Percentiles rank a stretch among this genome's conserved stretches.
Evolutionary conservation across 208 protist species (phyloP).

Genomic region (Wallacemonas sp.): DNA sequence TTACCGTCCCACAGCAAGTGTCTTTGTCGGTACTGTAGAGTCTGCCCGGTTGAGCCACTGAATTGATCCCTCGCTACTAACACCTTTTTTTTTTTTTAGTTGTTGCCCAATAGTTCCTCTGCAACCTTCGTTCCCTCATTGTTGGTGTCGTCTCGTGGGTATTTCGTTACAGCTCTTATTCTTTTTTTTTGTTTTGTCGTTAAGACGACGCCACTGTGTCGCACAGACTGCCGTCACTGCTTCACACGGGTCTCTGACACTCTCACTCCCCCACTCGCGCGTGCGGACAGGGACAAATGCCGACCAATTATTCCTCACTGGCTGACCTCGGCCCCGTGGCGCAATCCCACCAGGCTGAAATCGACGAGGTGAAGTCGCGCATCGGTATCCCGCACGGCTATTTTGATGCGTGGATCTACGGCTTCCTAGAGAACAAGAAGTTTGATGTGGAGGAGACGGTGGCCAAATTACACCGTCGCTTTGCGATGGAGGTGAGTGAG

Average conservation of each 20-base stretch:
- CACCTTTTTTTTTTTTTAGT: no score
- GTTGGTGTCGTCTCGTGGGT: no score
- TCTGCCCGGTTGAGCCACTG: no score
- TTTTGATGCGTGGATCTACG: constrained; percentile 75
- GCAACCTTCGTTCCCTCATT: no score
- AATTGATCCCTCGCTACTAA: no score
- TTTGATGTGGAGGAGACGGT: constrained; percentile 73
- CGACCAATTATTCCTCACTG: constrained; percentile 35
- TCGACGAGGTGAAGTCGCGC: constrained; percentile 61
- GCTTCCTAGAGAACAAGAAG: constrained; percentile 84
- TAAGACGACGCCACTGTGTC: no score
- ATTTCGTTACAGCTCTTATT: no score
- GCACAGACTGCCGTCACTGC: no score
- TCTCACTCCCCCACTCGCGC: neutral
- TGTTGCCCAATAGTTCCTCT: no score
- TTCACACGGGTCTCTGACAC: neutral
- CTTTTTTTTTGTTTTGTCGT: no score
- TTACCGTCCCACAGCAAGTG: no score
- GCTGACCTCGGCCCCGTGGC: constrained; percentile 56
- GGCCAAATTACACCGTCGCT: constrained; percentile 62
- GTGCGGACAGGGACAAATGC: constrained; percentile 23
- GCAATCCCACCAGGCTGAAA: constrained; percentile 46
- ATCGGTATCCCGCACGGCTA: constrained; percentile 52
- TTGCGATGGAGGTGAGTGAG: constrained; percentile 62
- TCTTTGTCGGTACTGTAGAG: no score